Base-by-base conservation (phyloP, 1,284 basidiomycete genomes). In the Schizopora paradoxa region DNA sequence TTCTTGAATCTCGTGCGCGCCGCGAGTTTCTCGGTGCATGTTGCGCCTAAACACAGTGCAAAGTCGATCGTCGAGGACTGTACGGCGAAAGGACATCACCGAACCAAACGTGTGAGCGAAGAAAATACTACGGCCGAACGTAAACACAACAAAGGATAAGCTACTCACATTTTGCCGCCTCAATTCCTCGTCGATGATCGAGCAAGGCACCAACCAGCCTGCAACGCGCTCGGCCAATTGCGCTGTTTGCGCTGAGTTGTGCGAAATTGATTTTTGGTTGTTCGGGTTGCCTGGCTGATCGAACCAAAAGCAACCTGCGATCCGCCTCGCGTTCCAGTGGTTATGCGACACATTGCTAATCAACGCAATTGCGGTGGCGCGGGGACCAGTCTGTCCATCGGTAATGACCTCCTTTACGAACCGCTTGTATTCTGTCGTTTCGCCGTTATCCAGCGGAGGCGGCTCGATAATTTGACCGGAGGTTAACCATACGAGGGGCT, bases 21-120 rank as follows among this genome's bases (percentile, higher is more conserved):
- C 0, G 91, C 91, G 32, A 86, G 72, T 56, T 84, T 84, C 47
- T 92, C 86, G 36, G 76, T 73, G 35, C 79, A 76, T 19, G 95
- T 92, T 14, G 95, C 93, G 19, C 93, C 92, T 38, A 99, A 73
- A 63, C 95, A 98, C 29, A 99, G 73, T 29, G 89, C 86, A 56
- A 99, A 91, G 65, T 99, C 95, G 59, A 98, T 97, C n/a, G 94
- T 98, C 0, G 92, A 86, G 6, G 89, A 92, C 88, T 92, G 56
- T 31, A 43, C 36, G 21, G 47, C 13, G 35, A 34, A 32, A 41
- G 33, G 6, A n/a, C n/a, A n/a, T 35, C 33, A 22, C 28, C n/a
- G 33, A 27, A 27, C 32, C 21, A 47, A 36, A 28, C 32, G 23
- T 16, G 34, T 57, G 38, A 34, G 19, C 19, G 40, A 34, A 37